Evolutionary conservation across 2,329 filamentous ascomycete species (phyloP), one percentile per base, ranked within the genome.

Genomic region (Aspergillus latus): DNA sequence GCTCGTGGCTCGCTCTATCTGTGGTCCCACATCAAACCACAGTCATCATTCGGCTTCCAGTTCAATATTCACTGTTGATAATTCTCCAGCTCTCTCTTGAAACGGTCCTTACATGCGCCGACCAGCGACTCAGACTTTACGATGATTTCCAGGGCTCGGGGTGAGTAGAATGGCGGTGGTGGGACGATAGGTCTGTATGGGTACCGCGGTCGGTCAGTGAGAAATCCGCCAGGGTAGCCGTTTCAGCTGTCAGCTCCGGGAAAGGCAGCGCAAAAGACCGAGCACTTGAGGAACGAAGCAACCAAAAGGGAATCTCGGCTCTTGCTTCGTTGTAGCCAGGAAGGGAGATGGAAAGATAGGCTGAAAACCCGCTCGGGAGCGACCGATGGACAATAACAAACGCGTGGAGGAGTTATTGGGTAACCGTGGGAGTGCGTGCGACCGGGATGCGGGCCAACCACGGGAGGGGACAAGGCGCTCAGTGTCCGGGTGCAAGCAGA

Each of bases 11-110:
- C 59, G 62, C 60, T 64, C 44, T 49, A 48, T 49, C 50, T 61
- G 54, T 54, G 60, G 60, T 66, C 32, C 53, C 52, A 21, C 53
- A 36, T 65, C 59, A 71, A 57, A 49, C 61, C 56, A 62, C 58
- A 57, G 61, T 63, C 70, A 73, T 73, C 55, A 59, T 72, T 64
- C 60, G 61, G 64, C 56, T 56, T 47, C 58, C 58, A 58, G 61
- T 54, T 50, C 52, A 39, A 49, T 37, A 34, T 50, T 54, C 15
- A 42, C 48, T 26, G 21, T 39, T 10, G 26, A 48, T 4, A 9
- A n/a, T 39, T 11, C 21, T 21, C 32, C 5, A 34, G 15, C 8
- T 30, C 11, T 29, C 37, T 51, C 5, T 8, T 30, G 11, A 34
- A 6, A 21, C 15, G 4, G 34, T 49, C 42, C 44, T 29, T 37